Base-by-base conservation (phyloP, 768 basidiomycete species). In the Sarcodon sp. region DNA sequence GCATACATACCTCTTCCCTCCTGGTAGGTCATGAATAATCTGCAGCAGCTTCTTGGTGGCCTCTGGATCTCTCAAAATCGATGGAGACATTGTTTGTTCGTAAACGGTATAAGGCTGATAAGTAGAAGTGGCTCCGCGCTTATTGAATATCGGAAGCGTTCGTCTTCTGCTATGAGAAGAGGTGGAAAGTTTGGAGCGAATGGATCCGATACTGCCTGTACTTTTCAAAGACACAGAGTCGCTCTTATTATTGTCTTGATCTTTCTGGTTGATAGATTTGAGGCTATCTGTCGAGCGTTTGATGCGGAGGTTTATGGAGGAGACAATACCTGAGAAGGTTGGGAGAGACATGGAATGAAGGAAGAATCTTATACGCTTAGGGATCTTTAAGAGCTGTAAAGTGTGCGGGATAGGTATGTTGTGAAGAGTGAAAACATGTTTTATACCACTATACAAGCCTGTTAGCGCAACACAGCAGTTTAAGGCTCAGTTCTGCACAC, bases 51-150 rank as follows among this genome's bases (percentile, higher is more conserved):
- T 72, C 56, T 61, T 69, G 34, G 77, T 70, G 12, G 75, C 75
- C 37, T 79, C 80, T 13, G 73, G 67, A 56, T 86, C 81, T 52
- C 76, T 73, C 54, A 83, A 73, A 55, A 86, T 72, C 51, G 63
- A 57, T 38, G 75, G 70, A 44, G 68, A 53, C 64, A 71, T 72
- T 64, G 71, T 78, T 47, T 71, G 69, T 60, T 75, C 67, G 63
- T 72, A 67, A 43, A 73, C 61, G 46, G 67, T 61, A 58, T 69
- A 71, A n/a, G 68, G 60, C 16, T 41, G 39, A 41, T 41, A 41
- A 41, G 15, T 16, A 41, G 39, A 41, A 16, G 39, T 16, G 27
- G 39, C 11, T 41, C 16, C 39, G 39, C 39, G 15, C 27, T 41
- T 41, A 7, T 41, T 4, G 13, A 41, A 41, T 16, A 41, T 27